Evolutionary conservation across 2,329 filamentous ascomycete species (phyloP), one percentile per base, ranked within the genome.

Genomic region (Sporothrix dimorphospora): DNA sequence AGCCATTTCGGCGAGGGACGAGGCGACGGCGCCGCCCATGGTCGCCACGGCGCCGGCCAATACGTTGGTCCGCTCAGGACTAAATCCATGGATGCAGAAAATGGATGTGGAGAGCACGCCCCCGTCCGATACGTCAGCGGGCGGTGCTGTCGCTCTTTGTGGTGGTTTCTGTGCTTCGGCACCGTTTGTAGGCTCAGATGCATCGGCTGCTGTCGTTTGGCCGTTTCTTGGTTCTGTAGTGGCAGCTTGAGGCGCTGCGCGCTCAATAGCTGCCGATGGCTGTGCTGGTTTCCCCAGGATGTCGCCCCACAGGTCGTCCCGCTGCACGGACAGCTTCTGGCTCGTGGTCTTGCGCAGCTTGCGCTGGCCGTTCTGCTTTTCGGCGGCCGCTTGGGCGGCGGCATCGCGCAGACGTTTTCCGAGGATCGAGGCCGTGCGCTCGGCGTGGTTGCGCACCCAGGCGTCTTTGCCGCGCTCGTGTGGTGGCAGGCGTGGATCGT

Each of bases 321-420:
- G 91, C 77, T 98, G 94, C 67, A 87, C 92, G 72, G 87, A 90
- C 42, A 98, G 83, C 79, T 94, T 95, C 78, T 91, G 90, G 80
- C 94, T 98, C 27, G 94, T 92, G 6, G 93, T 94, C 77, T 94
- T 92, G 76, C 96, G 90, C 75, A 99, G 82, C 82, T 98, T 98
- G 75, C 94, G 88, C 74, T 89, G 89, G 4, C 91, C 90, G 11
- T 45, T 57, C 9, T 87, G 86, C 53, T 90, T 87, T 3, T 79
- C 77, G 14, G 81, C 80, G 3, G 81, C 81, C 3, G 81, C 77
- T 12, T 82, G 83, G 7, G 66, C 71, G 4, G 75, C 74, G 0
- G 81, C 82, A 1, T 88, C 87, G 73, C 90, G 85, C 40, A 82
- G 78, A 75, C 91, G 84, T 81, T 93, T 94, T 34, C 86, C 88